phyloP scores from a whole-genome alignment of 2,329 filamentous ascomycete species.

The Boeremia lycopersici region DNA sequence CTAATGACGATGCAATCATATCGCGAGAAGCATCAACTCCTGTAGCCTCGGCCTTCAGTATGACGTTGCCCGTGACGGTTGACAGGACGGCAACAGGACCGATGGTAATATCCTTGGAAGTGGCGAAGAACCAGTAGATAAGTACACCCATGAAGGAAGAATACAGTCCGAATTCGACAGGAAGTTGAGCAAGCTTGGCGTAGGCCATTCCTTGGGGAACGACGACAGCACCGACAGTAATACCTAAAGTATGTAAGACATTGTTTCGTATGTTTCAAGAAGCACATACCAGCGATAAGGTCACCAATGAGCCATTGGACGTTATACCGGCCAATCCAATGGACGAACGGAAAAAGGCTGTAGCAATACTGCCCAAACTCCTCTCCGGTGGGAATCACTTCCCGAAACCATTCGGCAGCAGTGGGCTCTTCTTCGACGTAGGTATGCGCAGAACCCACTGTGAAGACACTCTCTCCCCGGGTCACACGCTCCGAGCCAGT shows the following conservation, averaged over 20 bases:
- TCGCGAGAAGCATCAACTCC: slow-evolving; percentile 33
- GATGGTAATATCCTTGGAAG: slow-evolving; percentile 98
- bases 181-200: slow-evolving; percentile 78
- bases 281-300: slow-evolving; percentile 77
- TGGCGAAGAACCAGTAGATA: slow-evolving; percentile 97
- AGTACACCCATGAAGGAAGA: slow-evolving; percentile 96
- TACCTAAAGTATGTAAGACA: slow-evolving; percentile 52
- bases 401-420: slow-evolving; percentile 71
- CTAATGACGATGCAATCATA: slow-evolving; percentile 65
- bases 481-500: slow-evolving; percentile 66
- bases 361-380: slow-evolving; percentile 66
- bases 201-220: slow-evolving; percentile 99
- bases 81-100: slow-evolving; percentile 96
- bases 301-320: slow-evolving; percentile 87
- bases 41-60: slow-evolving; percentile 62
- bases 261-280: no score
- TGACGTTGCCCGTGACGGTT: slow-evolving; percentile 81
- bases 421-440: slow-evolving; percentile 86
- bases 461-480: slow-evolving; percentile 79
- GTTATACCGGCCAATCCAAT: slow-evolving; percentile 93
- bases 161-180: slow-evolving; percentile 83
- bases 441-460: slow-evolving; percentile 70
- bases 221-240: slow-evolving; percentile 78
- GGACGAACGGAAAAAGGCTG: slow-evolving; percentile 82
- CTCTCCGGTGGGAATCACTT: slow-evolving; percentile 64